These are phyloP conservation scores for Bombardia bombarda DNA, from an alignment of 495 filamentous ascomycete genomes.

Conservation along the genomic window DNA sequence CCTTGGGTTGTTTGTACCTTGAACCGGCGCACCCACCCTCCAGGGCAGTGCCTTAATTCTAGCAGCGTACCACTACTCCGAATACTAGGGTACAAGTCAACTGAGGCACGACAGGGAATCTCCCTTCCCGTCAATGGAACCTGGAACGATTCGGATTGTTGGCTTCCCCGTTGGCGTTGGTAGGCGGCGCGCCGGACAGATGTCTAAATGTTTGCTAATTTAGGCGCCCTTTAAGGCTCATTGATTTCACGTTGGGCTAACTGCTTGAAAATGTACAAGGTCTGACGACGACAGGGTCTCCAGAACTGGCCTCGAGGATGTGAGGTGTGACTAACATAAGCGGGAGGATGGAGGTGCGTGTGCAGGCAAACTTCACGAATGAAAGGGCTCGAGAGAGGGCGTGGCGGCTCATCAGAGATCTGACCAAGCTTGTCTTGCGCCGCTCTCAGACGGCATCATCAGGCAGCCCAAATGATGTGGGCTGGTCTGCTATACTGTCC, in stretches of 20 bases:
- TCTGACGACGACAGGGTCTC: not conserved
- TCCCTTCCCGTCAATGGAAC: not conserved
- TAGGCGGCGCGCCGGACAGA: no score
- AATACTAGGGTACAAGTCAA: not conserved
- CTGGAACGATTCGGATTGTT: no score
- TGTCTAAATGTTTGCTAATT: no score
- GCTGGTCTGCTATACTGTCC: not conserved
- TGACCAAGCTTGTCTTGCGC: not conserved
- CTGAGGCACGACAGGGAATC: not conserved
- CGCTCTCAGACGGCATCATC: not conserved
- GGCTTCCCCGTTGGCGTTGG: no score
- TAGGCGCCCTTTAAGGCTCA: not conserved
- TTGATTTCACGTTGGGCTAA: not conserved
- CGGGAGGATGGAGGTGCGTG: not conserved
- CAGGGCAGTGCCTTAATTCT: not conserved
- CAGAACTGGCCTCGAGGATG: not conserved
- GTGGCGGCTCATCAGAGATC: no score
- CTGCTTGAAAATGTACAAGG: not conserved
- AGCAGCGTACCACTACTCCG: not conserved
- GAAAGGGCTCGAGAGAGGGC: no score
- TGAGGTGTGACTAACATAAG: slow-evolving; percentile 4
- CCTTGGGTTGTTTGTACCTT: no score
- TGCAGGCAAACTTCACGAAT: not conserved
- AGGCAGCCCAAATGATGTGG: not conserved
- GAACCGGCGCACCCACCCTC: not conserved